Percentiles rank a stretch among this genome's conserved stretches.
phyloP scores from a whole-genome alignment of 2,329 filamentous ascomycete species.

The Geosmithia putterillii region DNA sequence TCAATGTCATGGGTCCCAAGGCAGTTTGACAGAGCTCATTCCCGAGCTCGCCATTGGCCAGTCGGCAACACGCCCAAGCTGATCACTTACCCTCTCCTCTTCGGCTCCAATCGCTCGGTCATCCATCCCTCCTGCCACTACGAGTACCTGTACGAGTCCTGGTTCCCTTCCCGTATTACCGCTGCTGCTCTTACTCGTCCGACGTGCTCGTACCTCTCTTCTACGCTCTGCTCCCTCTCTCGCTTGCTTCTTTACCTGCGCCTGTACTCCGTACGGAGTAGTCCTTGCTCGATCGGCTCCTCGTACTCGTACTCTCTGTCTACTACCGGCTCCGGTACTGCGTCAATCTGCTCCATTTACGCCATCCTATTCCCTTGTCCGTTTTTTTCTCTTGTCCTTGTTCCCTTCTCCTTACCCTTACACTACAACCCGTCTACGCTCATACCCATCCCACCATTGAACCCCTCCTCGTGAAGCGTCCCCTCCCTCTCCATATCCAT shows the following conservation, averaged over 20 bases:
- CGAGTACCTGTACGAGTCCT: background rate
- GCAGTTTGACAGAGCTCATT: constrained; percentile 5
- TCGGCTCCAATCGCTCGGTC: background rate
- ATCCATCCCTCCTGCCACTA: background rate
- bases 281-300: too few relatives aligned
- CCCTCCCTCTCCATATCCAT: background rate
- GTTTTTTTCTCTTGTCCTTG: background rate
- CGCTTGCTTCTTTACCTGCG: too few relatives aligned
- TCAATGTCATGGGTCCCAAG: background rate
- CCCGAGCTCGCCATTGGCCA: constrained; percentile 8
- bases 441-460: background rate
- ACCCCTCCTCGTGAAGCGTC: background rate
- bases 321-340: background rate
- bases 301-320: background rate
- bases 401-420: background rate
- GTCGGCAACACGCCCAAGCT: constrained; percentile 1
- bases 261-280: too few relatives aligned
- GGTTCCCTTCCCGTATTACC: too few relatives aligned
- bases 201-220: background rate
- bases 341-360: background rate
- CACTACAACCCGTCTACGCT: background rate
- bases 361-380: background rate
- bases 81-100: constrained; percentile 5
- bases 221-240: background rate
- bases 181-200: background rate